Conservation (phyloP, 2,329 filamentous ascomycete species). For the Clonostachys rosea region DNA sequence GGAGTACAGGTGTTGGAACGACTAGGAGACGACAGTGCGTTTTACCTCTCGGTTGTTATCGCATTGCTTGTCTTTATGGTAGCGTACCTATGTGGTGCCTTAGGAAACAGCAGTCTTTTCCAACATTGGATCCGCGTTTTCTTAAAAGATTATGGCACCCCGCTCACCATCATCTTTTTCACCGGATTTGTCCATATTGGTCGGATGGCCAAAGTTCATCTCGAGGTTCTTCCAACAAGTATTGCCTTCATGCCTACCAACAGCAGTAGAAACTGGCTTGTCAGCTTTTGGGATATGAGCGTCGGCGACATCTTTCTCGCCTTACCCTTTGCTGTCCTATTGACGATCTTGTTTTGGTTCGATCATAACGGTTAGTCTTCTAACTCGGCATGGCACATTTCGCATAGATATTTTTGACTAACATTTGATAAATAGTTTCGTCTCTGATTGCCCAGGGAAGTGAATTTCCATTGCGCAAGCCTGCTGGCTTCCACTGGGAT, state of each 20-base stretch:
- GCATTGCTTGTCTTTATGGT: constrained; percentile 73
- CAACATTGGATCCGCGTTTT: constrained; percentile 73
- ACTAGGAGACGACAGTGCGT: constrained; percentile 60
- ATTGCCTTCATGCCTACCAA: constrained; percentile 73
- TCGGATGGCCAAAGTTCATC: constrained; percentile 66
- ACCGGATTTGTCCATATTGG: constrained; percentile 86
- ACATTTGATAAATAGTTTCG: constrained; percentile 48
- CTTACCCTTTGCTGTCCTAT: constrained; percentile 77
- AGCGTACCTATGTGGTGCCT: constrained; percentile 67
- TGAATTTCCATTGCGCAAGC: constrained; percentile 76
- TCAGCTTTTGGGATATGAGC: constrained; percentile 75
- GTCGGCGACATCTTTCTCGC: constrained; percentile 75
- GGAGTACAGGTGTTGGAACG: constrained; percentile 79
- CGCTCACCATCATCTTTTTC: constrained; percentile 80
- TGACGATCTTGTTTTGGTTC: constrained; percentile 86
- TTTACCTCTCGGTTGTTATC: constrained; percentile 77
- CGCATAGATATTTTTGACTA: background rate
- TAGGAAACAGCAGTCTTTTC: constrained; percentile 70
- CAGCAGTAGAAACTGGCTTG: constrained; percentile 64
- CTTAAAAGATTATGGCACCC: constrained; percentile 85
- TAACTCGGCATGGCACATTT: background rate
- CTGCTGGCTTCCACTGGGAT: constrained; percentile 83
- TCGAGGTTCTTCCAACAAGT: constrained; percentile 71
- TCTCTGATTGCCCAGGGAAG: constrained; percentile 80
- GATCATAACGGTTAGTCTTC: constrained; percentile 70